Percentiles rank a stretch among this genome's conserved stretches.
phyloP scores from a whole-genome alignment of 805 yeast species.

The Starmera dryadoides region DNA sequence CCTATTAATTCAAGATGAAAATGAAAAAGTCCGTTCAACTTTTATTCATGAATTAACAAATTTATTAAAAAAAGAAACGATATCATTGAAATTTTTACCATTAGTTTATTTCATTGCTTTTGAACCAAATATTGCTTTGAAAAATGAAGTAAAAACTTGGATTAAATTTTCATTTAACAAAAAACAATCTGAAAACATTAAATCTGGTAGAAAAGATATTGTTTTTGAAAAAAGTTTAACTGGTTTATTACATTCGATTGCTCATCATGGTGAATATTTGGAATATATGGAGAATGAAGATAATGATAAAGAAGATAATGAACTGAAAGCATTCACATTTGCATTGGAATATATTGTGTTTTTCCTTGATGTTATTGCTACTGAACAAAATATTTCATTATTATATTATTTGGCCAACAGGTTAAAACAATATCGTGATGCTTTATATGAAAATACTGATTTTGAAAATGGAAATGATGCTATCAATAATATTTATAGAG shows the following conservation, averaged over 20 bases:
- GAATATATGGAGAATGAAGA: slow-evolving; percentile 28
- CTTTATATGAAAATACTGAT: slow-evolving; percentile 28
- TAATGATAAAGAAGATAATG: slow-evolving; percentile 17
- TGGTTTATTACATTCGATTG: slow-evolving; percentile 58
- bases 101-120: slow-evolving; percentile 67
- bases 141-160: slow-evolving; percentile 58
- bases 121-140: slow-evolving; percentile 55
- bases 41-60: slow-evolving; percentile 46
- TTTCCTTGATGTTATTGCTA: slow-evolving; percentile 53
- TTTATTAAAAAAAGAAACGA: slow-evolving; percentile 38
- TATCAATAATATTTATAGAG: slow-evolving; percentile 43
- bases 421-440: slow-evolving; percentile 71
- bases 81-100: slow-evolving; percentile 63
- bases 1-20: slow-evolving; percentile 61
- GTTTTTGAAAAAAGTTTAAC: slow-evolving; percentile 61
- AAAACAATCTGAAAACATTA: slow-evolving; percentile 14
- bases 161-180: slow-evolving; percentile 46
- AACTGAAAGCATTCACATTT: slow-evolving; percentile 40
- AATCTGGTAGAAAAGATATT: slow-evolving; percentile 31
- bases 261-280: slow-evolving; percentile 66
- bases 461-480: slow-evolving; percentile 19
- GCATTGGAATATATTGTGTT: slow-evolving; percentile 55
- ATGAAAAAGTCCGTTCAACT: slow-evolving; percentile 43
- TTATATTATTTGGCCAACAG: slow-evolving; percentile 72
- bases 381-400: slow-evolving; percentile 60